Conservation (phyloP, 495 filamentous ascomycete species). For the Trichocladium antarcticum region DNA sequence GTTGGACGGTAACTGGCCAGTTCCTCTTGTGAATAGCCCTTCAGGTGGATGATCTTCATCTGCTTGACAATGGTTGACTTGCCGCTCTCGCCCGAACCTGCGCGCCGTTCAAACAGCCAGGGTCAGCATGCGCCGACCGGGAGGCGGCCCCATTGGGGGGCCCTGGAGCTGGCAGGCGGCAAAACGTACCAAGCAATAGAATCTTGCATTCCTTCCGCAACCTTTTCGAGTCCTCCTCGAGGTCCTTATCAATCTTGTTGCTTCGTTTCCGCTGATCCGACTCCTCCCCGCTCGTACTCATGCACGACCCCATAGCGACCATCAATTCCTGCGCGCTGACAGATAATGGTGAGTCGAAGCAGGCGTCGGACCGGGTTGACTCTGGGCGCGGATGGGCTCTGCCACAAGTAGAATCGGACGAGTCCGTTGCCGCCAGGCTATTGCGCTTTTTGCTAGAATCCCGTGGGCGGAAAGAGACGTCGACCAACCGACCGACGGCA, state of each 20-base stretch:
- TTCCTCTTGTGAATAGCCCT: slow-evolving; percentile 88
- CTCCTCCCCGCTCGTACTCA: slow-evolving; percentile 70
- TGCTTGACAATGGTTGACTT: slow-evolving; percentile 99
- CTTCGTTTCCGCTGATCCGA: slow-evolving; percentile 88
- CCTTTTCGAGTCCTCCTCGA: slow-evolving; percentile 86
- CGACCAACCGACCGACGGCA: background rate
- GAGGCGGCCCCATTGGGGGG: slow-evolving; percentile 10
- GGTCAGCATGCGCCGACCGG: background rate
- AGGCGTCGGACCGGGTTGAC: background rate
- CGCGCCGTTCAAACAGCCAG: background rate
- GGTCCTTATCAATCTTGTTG: slow-evolving; percentile 79
- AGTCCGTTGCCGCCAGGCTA: background rate
- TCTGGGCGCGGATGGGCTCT: no score
- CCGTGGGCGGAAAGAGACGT: background rate
- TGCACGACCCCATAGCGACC: slow-evolving; percentile 76
- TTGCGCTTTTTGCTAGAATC: background rate
- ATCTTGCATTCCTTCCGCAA: slow-evolving; percentile 98
- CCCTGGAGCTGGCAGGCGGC: background rate
- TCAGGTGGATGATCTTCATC: slow-evolving; percentile 99
- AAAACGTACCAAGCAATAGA: slow-evolving; percentile 67
- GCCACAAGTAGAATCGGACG: background rate
- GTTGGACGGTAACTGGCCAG: slow-evolving; percentile 85
- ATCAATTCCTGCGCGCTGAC: slow-evolving; percentile 5
- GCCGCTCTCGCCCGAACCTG: slow-evolving; percentile 95
- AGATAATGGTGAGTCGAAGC: slow-evolving; percentile 3